Conservation (phyloP, 768 basidiomycete species). For the Pisolithus tinctorius region DNA sequence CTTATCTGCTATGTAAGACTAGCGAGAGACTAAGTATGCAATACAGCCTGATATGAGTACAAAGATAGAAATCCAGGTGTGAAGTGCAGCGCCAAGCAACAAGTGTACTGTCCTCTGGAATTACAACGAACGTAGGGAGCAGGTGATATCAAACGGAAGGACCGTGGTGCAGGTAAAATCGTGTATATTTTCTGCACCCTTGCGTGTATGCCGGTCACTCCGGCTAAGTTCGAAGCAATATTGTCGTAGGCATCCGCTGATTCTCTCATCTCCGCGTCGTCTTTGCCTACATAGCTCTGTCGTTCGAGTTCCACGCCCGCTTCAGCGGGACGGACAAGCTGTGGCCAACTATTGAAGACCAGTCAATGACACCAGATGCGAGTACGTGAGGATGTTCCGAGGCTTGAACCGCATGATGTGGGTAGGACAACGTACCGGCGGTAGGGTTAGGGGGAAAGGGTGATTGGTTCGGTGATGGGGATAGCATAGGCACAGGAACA, state of each 20-base stretch:
- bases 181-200: not conserved
- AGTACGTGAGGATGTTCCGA: not conserved
- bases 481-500: not conserved
- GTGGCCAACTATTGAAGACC: conserved; percentile 24
- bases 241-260: not conserved
- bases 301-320: conserved; percentile 21
- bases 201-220: not conserved
- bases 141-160: not conserved
- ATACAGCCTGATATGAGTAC: too few relatives aligned
- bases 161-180: not conserved
- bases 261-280: not conserved
- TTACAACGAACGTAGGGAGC: too few relatives aligned
- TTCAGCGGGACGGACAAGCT: conserved; percentile 15
- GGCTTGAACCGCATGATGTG: not conserved
- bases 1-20: not conserved
- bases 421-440: not conserved
- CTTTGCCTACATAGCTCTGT: conserved; percentile 6
- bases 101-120: too few relatives aligned
- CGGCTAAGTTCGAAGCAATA: too few relatives aligned
- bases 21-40: too few relatives aligned
- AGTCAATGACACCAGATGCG: conserved; percentile 7
- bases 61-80: too few relatives aligned
- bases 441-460: conserved; percentile 4
- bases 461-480: not conserved
- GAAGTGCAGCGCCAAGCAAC: too few relatives aligned